Base-by-base conservation (phyloP, 805 yeast genomes). In the Kodamaea hsintzibuensis region DNA sequence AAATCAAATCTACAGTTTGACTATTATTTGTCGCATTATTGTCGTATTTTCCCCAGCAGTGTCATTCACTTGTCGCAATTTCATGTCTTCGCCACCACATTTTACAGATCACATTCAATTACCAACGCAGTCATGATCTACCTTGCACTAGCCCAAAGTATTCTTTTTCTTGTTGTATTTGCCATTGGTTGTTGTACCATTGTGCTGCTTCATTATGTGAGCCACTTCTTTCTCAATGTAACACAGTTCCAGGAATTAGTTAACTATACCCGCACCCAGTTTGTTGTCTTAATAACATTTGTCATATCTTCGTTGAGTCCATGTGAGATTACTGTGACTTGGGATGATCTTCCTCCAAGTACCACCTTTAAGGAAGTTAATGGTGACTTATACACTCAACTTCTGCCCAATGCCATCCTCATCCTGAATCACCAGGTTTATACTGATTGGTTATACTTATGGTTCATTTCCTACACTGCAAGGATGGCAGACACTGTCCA, bases 341-440 rank as follows among this genome's bases (percentile, higher is more conserved):
- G 80, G 47, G 82, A 77, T 58, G 37, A 51, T 22, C 42, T 48
- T 5, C 66, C 70, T 25, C 52, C 73, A 5, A 61, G 19, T 13
- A 52, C 51, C 22, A 14, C 42, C 35, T 59, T 57, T 48, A 43
- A 33, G 17, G 49, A 35, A 27, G 54, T 44, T 7, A 46, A 30
- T 43, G 38, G 46, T 12, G 45, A 45, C n/a, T 42, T 58, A 42
- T 22, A 17, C 22, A 19, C 56, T 7, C 48, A 22, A 14, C 33
- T 56, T 17, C 39, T 51, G 7, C 81, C 81, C 17, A 79, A 84
- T 40, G 78, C 89, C 0, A 79, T 93, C 1, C 67, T 87, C 46
- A 85, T 92, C 37, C 83, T 95, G n/a, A 93, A 93, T 66, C 98
- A 93, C 69, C 98, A 92, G 71, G 86, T 93, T 19, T 93, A 93